Evolutionary conservation across 768 basidiomycete species (phyloP), one percentile per base, ranked within the genome.

Genomic region (Infundibulicybe gibba): DNA sequence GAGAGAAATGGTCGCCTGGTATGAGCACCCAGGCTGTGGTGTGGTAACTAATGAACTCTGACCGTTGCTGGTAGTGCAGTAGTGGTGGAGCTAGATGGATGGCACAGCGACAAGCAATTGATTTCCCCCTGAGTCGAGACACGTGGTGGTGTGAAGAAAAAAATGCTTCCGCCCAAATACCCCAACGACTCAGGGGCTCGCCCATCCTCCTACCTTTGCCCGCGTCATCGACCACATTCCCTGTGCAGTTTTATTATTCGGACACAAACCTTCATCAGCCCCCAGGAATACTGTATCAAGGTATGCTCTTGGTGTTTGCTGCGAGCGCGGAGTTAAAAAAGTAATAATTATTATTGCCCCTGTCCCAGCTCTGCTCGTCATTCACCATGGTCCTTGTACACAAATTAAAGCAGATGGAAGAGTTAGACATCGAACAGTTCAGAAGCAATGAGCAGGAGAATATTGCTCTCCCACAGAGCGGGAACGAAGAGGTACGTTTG

Each of bases 381-480:
- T 25, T 25, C 14, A 10, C 47, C 32, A 61, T 61, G 61, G 54
- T 57, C 25, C 49, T 54, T 39, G 41, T 58, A 15, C 56, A 58
- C 34, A 57, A 55, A 41, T 54, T 58, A 37, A 54, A 52, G 45
- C 49, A 55, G 20, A 48, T 44, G 47, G 54, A 51, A 45, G 38
- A 47, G 16, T 45, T 49, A 16, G 56, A 55, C 19, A 41, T 44
- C 16, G 53, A 51, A 31, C 42, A 49, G 16, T 41, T 49, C 2
- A 21, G 40, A 12, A 47, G 50, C 8, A 38, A 38, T 34, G 40
- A 35, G 25, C 44, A 49, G 10, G 19, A 33, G 17, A 30, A 40
- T 32, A 12, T 25, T 25, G 25, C 25, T 25, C 2, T 9, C 14
- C 5, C 12, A 40, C 43, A 12, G 49, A 39, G 11, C 41, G 38